phyloP scores from a whole-genome alignment of 2,329 filamentous ascomycete genomes.

The Venturia oleaginea region DNA sequence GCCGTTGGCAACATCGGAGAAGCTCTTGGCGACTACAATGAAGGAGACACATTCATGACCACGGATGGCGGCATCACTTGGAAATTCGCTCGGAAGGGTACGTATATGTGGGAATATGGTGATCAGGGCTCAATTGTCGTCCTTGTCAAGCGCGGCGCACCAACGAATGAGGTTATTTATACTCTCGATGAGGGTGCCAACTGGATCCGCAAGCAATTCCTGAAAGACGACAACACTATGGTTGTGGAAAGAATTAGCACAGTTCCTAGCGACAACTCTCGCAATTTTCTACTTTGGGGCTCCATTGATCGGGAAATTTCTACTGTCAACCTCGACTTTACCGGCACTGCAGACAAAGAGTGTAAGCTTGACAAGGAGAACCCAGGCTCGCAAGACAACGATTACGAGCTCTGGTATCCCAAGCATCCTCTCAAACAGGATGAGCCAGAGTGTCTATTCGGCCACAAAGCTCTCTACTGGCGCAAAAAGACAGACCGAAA shows the following conservation, averaged over 20 bases:
- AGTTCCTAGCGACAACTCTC: slow-evolving; percentile 76
- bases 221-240: slow-evolving; percentile 51
- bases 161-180: slow-evolving; percentile 63
- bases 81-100: slow-evolving; percentile 76
- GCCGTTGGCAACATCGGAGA: slow-evolving; percentile 84
- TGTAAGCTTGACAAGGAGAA: slow-evolving; percentile 60
- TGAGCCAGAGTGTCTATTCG: slow-evolving; percentile 77
- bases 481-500: slow-evolving; percentile 72
- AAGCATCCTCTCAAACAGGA: slow-evolving; percentile 75
- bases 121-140: slow-evolving; percentile 92
- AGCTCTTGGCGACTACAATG: slow-evolving; percentile 54
- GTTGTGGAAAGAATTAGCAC: slow-evolving; percentile 75
- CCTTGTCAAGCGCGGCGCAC: slow-evolving; percentile 63
- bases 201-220: slow-evolving; percentile 71
- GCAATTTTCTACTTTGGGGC: slow-evolving; percentile 89
- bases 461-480: slow-evolving; percentile 79
- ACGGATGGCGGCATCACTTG: slow-evolving; percentile 84
- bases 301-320: slow-evolving; percentile 48
- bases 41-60: slow-evolving; percentile 85
- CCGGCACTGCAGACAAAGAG: slow-evolving; percentile 61
- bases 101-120: slow-evolving; percentile 88
- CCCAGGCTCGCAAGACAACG: slow-evolving; percentile 46
- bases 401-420: slow-evolving; percentile 85
- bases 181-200: slow-evolving; percentile 70
- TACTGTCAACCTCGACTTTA: slow-evolving; percentile 83